Evolutionary conservation across 2,329 filamentous ascomycete species (phyloP).

Genomic region (Stylonectria norvegica): DNA sequence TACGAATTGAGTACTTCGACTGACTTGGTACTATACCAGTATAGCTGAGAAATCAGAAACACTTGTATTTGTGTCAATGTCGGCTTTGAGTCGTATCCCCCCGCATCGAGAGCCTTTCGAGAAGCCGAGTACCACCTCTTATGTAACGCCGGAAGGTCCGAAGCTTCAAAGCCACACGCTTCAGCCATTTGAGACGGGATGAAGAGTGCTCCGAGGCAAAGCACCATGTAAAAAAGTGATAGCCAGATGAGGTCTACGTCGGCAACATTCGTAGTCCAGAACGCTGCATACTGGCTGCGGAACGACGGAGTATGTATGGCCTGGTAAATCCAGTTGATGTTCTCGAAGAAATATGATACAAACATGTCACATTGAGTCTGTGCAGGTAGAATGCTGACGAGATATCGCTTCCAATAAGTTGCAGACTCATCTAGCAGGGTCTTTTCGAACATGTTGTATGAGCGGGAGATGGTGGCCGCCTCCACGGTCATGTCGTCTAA

Average conservation of each 20-base stretch:
- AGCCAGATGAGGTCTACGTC: too few relatives aligned
- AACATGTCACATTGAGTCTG: neutral
- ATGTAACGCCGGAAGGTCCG: neutral
- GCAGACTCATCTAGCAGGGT: neutral
- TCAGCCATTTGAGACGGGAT: neutral
- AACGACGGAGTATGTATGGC: neutral
- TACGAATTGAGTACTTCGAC: neutral
- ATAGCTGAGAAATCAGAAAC: neutral
- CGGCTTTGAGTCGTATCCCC: neutral
- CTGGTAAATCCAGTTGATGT: slow-evolving; percentile 1
- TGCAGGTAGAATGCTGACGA: neutral
- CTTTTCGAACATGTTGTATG: neutral
- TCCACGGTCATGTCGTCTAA: neutral
- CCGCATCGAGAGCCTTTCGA: neutral
- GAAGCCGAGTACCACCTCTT: neutral
- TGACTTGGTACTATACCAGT: neutral
- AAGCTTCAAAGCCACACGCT: neutral
- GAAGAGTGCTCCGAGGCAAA: neutral
- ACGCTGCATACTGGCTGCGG: too few relatives aligned
- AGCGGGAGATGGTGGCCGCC: neutral
- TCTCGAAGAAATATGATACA: slow-evolving; percentile 1
- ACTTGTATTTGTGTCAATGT: slow-evolving; percentile 1
- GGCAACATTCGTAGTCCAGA: too few relatives aligned
- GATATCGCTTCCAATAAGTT: neutral
- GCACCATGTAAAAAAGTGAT: neutral